These are phyloP conservation scores for Pholiota microspora DNA, from an alignment of 768 basidiomycete genomes.

Conservation along the genomic window DNA sequence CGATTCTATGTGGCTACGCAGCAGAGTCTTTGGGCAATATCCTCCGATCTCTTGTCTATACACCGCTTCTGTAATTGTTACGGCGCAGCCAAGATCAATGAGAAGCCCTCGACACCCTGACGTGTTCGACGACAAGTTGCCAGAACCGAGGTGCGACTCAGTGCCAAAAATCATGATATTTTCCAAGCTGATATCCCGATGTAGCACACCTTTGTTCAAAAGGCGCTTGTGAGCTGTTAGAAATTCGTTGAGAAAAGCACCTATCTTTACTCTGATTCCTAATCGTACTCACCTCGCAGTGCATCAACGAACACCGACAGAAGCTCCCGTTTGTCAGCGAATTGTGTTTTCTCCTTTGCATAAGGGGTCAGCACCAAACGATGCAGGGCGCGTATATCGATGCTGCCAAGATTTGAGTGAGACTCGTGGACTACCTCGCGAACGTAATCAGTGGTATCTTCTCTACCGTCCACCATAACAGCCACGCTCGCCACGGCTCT, in stretches of 20 bases:
- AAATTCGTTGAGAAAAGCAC: not conserved
- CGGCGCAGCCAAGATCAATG: too few relatives aligned
- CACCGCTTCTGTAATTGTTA: too few relatives aligned
- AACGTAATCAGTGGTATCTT: not conserved
- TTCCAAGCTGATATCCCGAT: conserved; percentile 23
- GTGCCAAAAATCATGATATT: conserved; percentile 18
- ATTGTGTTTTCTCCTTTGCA: not conserved
- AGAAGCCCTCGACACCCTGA: too few relatives aligned
- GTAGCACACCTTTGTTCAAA: conserved; percentile 15
- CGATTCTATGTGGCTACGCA: too few relatives aligned
- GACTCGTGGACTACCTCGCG: not conserved
- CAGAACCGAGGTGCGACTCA: not conserved
- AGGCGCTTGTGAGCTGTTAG: not conserved
- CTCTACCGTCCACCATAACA: not conserved
- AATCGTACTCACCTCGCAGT: conserved; percentile 3
- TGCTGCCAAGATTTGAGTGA: not conserved
- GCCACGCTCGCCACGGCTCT: not conserved
- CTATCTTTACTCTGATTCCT: too few relatives aligned
- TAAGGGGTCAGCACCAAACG: conserved; percentile 3
- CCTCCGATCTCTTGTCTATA: too few relatives aligned
- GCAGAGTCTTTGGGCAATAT: too few relatives aligned
- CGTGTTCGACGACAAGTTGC: not conserved
- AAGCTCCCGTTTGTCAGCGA: conserved; percentile 3
- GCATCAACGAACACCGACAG: conserved; percentile 1
- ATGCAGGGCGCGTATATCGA: not conserved